Conservation (phyloP, 2,329 filamentous ascomycete genomes). For the Hypomyces perniciosus region DNA sequence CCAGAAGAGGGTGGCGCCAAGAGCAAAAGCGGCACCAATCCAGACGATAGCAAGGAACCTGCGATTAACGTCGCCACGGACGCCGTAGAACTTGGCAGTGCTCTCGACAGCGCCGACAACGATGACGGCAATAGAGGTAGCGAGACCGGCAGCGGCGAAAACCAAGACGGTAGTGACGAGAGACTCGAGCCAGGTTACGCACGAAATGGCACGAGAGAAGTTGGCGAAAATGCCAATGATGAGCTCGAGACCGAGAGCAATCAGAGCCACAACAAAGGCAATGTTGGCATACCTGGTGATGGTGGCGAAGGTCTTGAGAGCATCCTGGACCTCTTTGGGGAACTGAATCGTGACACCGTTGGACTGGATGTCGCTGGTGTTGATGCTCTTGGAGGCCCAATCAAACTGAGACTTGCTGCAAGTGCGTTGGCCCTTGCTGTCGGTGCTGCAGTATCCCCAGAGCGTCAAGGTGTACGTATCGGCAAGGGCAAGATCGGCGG, state of each 20-base stretch:
- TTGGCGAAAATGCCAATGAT: slow-evolving; percentile 75
- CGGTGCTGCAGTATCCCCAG: slow-evolving; percentile 77
- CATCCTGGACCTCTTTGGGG: slow-evolving; percentile 58
- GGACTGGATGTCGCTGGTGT: slow-evolving; percentile 48
- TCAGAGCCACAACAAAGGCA: slow-evolving; percentile 68
- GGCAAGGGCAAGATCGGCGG: slow-evolving; percentile 54
- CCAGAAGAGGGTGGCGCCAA: slow-evolving; percentile 83
- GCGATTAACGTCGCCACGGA: slow-evolving; percentile 59
- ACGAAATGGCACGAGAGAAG: slow-evolving; percentile 75
- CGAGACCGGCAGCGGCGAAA: slow-evolving; percentile 61
- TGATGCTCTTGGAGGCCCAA: slow-evolving; percentile 70
- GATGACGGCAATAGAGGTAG: slow-evolving; percentile 67
- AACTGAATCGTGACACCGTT: slow-evolving; percentile 54
- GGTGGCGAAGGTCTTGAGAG: slow-evolving; percentile 66
- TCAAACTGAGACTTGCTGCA: slow-evolving; percentile 68
- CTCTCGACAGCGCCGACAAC: slow-evolving; percentile 51
- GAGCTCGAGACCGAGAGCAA: slow-evolving; percentile 64
- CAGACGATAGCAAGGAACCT: slow-evolving; percentile 68
- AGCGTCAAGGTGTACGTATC: slow-evolving; percentile 77
- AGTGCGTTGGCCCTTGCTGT: slow-evolving; percentile 45
- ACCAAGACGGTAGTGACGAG: slow-evolving; percentile 50
- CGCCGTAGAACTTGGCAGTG: slow-evolving; percentile 64
- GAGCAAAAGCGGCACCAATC: slow-evolving; percentile 71
- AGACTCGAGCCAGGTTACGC: slow-evolving; percentile 73
- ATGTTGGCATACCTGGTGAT: slow-evolving; percentile 79